Evolutionary conservation across 2,329 filamentous ascomycete genomes (phyloP), one percentile per base, ranked within the genome.

Genomic region (Pezicula rhizophila): DNA sequence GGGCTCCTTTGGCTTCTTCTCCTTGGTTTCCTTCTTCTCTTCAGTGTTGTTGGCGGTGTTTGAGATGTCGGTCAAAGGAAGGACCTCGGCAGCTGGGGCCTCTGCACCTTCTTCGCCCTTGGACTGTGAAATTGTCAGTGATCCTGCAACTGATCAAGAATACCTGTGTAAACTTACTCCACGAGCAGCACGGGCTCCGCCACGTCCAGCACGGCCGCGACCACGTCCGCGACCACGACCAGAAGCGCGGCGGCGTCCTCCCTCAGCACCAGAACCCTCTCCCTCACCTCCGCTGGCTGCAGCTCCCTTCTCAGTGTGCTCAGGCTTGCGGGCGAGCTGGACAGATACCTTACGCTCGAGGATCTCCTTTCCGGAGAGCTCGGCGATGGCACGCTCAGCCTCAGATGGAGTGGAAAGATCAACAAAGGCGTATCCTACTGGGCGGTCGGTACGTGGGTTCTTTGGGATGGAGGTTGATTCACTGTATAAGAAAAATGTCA

Each of bases 391-490:
- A 70, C 90, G 89, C 75, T 96, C 89, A 57, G 93, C 93, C 78
- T 97, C 93, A 59, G 82, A 83, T 52, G 93, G 89, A 57, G 92
- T 96, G 54, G 89, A 95, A 59, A 99, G 87, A 68, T 97, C 93
- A 70, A 99, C 93, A 70, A 99, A 99, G 68, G 93, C 93, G 73
- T 97, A 99, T 68, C 93, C 93, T 70, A 99, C 93, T 58, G 93
- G 92, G 69, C 93, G 92, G 74, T 90, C 92, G 74, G 92, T 99
- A 72, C 93, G 92, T 68, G 93, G 93, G 80, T 99, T 97, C 82
- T 95, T 96, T 61, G 93, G 93, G 73, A 99, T 99, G 63, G 93
- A 97, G 71, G 92, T 92, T 72, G 89, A 95, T 80, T 99, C 93
- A 74, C 93, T 97, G 28, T 14, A 42, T 26, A 38, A 43, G 47